phyloP scores from a whole-genome alignment of 2,329 filamentous ascomycete species.

The Ascochyta viciae-villosae region DNA sequence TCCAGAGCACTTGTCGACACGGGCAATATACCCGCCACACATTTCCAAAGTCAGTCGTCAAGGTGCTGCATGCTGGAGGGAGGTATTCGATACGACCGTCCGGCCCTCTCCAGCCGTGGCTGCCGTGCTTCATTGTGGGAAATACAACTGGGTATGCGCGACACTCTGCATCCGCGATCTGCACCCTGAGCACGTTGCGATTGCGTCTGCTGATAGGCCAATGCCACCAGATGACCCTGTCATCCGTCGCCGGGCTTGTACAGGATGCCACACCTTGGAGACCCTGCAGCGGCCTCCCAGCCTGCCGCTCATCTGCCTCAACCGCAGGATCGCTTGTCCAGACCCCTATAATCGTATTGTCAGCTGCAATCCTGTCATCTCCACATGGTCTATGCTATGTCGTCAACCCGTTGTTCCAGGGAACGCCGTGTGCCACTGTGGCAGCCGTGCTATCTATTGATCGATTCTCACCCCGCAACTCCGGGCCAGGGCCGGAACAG shows the following conservation, averaged over 20 bases:
- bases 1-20: slow-evolving; percentile 8
- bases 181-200: slow-evolving; percentile 32
- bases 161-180: slow-evolving; percentile 41
- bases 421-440: slow-evolving; percentile 23
- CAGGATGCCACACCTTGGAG: slow-evolving; percentile 25
- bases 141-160: slow-evolving; percentile 26
- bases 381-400: slow-evolving; percentile 6
- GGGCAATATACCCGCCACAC: slow-evolving; percentile 10
- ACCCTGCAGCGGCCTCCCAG: slow-evolving; percentile 44
- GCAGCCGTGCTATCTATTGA: slow-evolving; percentile 12
- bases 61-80: not conserved
- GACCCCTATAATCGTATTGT: slow-evolving; percentile 30
- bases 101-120: slow-evolving; percentile 14
- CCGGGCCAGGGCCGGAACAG: slow-evolving; percentile 5
- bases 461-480: slow-evolving; percentile 22
- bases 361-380: slow-evolving; percentile 36
- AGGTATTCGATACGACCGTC: slow-evolving; percentile 2
- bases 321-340: slow-evolving; percentile 37
- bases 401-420: slow-evolving; percentile 27
- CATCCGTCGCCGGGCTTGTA: slow-evolving; percentile 20
- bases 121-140: slow-evolving; percentile 8
- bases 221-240: slow-evolving; percentile 40
- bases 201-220: slow-evolving; percentile 45
- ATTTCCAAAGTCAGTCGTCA: not conserved
- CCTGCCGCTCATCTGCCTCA: slow-evolving; percentile 28